These are phyloP conservation scores for Amaranthus palmeri DNA, from an alignment of 148 eudicot species.

Conservation along the genomic window DNA sequence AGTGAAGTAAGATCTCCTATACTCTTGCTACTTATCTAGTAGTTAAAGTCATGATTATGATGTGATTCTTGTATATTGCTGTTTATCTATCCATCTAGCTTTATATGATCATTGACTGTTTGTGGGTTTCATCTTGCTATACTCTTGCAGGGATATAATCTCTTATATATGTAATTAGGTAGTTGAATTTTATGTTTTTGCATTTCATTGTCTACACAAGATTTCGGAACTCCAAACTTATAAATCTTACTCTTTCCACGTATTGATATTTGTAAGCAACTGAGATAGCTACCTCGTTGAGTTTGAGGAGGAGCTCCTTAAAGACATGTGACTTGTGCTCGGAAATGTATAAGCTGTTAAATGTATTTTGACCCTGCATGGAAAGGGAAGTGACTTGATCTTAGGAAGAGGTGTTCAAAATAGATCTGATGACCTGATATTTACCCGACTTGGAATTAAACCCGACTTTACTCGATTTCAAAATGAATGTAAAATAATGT, in stretches of 20 bases:
- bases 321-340: not conserved
- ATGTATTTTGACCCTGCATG: not conserved
- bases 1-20: slow-evolving; percentile 40
- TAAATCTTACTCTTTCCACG: not conserved
- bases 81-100: not conserved
- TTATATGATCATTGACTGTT: not conserved
- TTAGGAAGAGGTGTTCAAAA: no score
- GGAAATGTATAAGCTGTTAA: not conserved
- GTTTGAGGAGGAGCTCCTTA: not conserved
- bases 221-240: not conserved
- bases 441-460: no score
- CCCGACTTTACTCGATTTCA: no score
- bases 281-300: not conserved
- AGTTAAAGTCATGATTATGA: not conserved
- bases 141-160: not conserved
- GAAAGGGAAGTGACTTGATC: no score
- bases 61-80: not conserved
- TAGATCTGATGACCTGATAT: no score
- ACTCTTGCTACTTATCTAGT: not conserved
- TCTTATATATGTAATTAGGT: not conserved
- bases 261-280: not conserved
- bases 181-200: no score
- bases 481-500: no score
- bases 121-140: not conserved
- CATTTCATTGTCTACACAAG: not conserved